These are phyloP conservation scores for Fusarium nurragi DNA, from an alignment of 2,329 filamentous ascomycete species.

Conservation along the genomic window DNA sequence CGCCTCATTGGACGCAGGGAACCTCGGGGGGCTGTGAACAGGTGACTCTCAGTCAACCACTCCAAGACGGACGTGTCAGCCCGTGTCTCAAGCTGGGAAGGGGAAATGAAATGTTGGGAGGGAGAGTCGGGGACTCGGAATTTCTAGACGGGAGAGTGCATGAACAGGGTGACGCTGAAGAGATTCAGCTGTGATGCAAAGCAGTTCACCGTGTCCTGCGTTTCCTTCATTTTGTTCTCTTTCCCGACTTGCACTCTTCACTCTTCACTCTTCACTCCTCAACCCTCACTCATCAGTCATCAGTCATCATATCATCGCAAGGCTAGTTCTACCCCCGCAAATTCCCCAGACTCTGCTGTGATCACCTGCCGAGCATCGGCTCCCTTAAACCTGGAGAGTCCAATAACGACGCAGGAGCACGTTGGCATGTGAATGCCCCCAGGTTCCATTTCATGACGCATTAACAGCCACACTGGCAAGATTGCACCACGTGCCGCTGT, in stretches of 20 bases:
- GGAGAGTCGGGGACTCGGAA: not conserved
- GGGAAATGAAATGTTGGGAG: not conserved
- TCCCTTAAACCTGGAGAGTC: constrained; percentile 18
- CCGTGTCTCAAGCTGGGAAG: constrained; percentile 24
- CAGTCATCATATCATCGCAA: constrained; percentile 12
- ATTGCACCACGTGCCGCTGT: constrained; percentile 34
- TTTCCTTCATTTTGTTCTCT: not conserved
- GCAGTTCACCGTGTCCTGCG: not conserved
- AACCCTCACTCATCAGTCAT: not conserved
- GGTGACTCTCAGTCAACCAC: constrained; percentile 7
- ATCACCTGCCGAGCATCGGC: constrained; percentile 38
- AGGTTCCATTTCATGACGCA: constrained; percentile 26
- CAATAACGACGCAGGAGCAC: constrained; percentile 14
- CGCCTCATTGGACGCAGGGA: not conserved
- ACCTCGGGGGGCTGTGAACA: not conserved
- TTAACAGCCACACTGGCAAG: constrained; percentile 15
- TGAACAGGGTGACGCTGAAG: constrained; percentile 7
- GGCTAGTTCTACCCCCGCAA: constrained; percentile 21
- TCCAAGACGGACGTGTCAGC: constrained; percentile 7
- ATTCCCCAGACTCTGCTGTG: constrained; percentile 35
- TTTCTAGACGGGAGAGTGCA: constrained; percentile 8
- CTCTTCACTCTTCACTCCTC: not conserved
- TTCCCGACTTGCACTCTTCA: rapidly evolving
- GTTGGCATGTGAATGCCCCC: constrained; percentile 33
- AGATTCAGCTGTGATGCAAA: constrained; percentile 13